Evolutionary conservation across 805 yeast genomes (phyloP).

Genomic region (Sugiyamaella mastotermitis): DNA sequence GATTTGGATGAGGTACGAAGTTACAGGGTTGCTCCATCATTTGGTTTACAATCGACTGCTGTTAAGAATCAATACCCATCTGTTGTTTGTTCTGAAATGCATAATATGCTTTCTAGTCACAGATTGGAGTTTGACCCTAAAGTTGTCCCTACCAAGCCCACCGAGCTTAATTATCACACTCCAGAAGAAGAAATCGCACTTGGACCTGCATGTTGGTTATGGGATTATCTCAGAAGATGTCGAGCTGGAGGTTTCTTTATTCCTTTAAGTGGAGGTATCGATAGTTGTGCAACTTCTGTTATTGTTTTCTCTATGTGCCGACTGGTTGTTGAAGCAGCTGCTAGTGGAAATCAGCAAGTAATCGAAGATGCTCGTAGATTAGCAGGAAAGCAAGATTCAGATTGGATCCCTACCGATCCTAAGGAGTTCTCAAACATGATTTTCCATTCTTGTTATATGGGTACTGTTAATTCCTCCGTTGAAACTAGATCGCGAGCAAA

Average conservation of each 20-base stretch:
- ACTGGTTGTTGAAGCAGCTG: conserved; percentile 65
- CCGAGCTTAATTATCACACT: conserved; percentile 53
- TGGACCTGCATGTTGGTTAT: conserved; percentile 99
- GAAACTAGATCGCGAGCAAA: conserved; percentile 85
- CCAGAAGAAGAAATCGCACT: conserved; percentile 97
- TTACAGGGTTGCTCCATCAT: conserved; percentile 66
- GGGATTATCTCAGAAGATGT: conserved; percentile 95
- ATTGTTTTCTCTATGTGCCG: conserved; percentile 94
- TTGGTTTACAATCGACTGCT: conserved; percentile 65
- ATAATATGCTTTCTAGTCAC: conserved; percentile 10
- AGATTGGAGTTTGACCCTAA: conserved; percentile 47
- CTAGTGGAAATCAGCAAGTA: conserved; percentile 68
- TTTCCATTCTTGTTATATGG: conserved; percentile 93
- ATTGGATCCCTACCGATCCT: conserved; percentile 68
- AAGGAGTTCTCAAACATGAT: conserved; percentile 68
- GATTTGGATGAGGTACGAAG: conserved; percentile 87
- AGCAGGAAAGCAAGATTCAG: conserved; percentile 44
- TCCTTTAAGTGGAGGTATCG: conserved; percentile 96
- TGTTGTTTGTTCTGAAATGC: conserved; percentile 20
- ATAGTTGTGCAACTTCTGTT: conserved; percentile 94
- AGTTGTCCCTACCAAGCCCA: conserved; percentile 50
- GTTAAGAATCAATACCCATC: conserved; percentile 30
- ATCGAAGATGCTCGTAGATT: conserved; percentile 66
- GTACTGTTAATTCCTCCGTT: conserved; percentile 82
- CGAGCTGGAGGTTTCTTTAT: conserved; percentile 86